Percentiles rank a stretch among this genome's conserved stretches.
Conservation (phyloP, 2,329 filamentous ascomycete species). For the Apiospora phragmitis region DNA sequence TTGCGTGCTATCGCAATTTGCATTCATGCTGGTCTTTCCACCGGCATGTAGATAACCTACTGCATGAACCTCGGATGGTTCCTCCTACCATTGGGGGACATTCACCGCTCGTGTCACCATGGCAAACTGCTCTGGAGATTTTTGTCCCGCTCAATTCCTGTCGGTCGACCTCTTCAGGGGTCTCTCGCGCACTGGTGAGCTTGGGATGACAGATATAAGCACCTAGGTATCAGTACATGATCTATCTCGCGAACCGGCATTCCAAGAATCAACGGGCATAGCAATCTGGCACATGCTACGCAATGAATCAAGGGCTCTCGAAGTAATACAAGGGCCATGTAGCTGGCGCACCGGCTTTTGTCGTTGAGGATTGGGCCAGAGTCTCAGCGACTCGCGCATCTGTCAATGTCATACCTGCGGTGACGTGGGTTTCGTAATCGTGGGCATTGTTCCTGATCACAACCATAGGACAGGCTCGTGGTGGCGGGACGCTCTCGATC, state of each 20-base stretch:
- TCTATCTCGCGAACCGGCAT: background rate
- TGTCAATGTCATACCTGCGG: background rate
- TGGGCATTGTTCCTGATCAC: background rate
- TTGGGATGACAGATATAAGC: background rate
- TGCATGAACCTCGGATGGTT: conserved; percentile 1
- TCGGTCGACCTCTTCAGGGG: background rate
- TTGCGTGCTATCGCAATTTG: background rate
- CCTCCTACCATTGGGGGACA: background rate
- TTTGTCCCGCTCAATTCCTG: background rate
- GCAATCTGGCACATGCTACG: background rate
- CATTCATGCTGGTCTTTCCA: background rate
- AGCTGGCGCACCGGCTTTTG: conserved; percentile 2
- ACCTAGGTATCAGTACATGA: background rate
- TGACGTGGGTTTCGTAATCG: conserved; percentile 1
- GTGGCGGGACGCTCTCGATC: background rate
- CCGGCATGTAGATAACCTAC: background rate
- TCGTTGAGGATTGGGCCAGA: background rate
- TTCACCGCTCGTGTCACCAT: background rate
- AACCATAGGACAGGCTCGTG: background rate
- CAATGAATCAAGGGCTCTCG: background rate
- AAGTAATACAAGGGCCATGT: background rate
- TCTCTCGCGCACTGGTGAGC: background rate
- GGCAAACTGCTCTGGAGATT: background rate
- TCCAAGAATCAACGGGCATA: background rate
- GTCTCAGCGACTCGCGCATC: background rate